Evolutionary conservation across 2,329 filamentous ascomycete species (phyloP).

Genomic region (Ophiosphaerella herpotricha): DNA sequence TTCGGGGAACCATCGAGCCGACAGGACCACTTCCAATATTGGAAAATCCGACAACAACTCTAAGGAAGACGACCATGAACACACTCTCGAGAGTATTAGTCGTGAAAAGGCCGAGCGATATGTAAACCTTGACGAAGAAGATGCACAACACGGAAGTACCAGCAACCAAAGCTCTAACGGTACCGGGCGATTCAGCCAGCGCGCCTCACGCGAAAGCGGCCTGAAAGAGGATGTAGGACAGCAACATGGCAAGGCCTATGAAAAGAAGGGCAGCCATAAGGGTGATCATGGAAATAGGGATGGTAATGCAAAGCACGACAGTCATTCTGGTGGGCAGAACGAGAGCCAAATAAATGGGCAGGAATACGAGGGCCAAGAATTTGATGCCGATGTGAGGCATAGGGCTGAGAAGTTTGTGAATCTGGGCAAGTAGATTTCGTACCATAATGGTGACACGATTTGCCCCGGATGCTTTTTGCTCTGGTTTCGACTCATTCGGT

Average conservation of each 20-base stretch:
- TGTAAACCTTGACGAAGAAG: constrained; percentile 12
- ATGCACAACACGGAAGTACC: constrained; percentile 1
- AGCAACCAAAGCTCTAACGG: background rate
- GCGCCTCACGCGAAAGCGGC: constrained; percentile 1
- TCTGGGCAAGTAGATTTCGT: constrained; percentile 3
- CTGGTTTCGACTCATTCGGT: too few species aligned
- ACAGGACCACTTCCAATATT: background rate
- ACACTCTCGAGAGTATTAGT: constrained; percentile 1
- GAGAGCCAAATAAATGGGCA: background rate
- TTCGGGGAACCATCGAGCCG: background rate
- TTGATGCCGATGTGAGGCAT: constrained; percentile 5
- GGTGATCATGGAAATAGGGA: background rate
- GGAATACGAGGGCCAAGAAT: background rate
- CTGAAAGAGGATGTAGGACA: constrained; percentile 12
- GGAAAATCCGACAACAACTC: background rate
- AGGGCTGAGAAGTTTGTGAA: constrained; percentile 23
- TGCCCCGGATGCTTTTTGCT: too few species aligned
- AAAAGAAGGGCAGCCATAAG: background rate
- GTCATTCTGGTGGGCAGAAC: background rate
- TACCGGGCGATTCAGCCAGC: constrained; percentile 4
- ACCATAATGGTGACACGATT: too few species aligned
- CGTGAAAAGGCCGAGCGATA: constrained; percentile 11
- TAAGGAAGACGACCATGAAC: background rate
- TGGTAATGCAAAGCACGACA: background rate
- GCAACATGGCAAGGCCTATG: constrained; percentile 6